phyloP scores from a whole-genome alignment of 1,284 basidiomycete genomes.

The Cryptococcus sp. region DNA sequence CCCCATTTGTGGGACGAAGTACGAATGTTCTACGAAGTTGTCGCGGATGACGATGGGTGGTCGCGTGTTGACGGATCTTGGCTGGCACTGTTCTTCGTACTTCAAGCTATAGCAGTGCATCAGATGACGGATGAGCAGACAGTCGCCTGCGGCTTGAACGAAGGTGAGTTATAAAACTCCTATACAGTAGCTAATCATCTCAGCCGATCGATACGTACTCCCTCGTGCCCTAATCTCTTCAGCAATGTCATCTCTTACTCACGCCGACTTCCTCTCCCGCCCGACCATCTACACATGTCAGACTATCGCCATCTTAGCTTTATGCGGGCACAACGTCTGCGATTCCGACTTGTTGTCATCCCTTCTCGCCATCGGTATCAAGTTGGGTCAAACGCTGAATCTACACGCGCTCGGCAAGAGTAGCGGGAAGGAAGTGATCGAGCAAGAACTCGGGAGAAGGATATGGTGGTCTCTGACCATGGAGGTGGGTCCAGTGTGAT shows the following conservation, averaged over 20 bases:
- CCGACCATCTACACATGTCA: slow-evolving; percentile 26
- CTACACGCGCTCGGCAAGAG: slow-evolving; percentile 18
- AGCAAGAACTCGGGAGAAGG: slow-evolving; percentile 22
- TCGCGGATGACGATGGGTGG: slow-evolving; percentile 9
- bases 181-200: background rate
- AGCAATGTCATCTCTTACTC: slow-evolving; percentile 19
- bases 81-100: slow-evolving; percentile 21
- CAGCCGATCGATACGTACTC: slow-evolving; percentile 20
- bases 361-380: slow-evolving; percentile 26
- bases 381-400: slow-evolving; percentile 23
- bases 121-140: slow-evolving; percentile 24
- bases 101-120: slow-evolving; percentile 26
- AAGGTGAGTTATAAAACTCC: slow-evolving; percentile 13
- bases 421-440: slow-evolving; percentile 4
- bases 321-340: slow-evolving; percentile 33
- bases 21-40: slow-evolving; percentile 12
- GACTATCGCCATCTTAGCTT: slow-evolving; percentile 21
- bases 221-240: slow-evolving; percentile 22
- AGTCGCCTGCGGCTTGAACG: slow-evolving; percentile 14
- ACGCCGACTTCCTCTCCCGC: slow-evolving; percentile 20
- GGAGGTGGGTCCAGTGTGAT: slow-evolving; percentile 8
- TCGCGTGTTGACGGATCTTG: slow-evolving; percentile 20
- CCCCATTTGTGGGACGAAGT: slow-evolving; percentile 20
- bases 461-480: slow-evolving; percentile 26
- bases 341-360: slow-evolving; percentile 29